Conservation (phyloP, 2,329 filamentous ascomycete genomes). For the Blastomyces emzantsi region DNA sequence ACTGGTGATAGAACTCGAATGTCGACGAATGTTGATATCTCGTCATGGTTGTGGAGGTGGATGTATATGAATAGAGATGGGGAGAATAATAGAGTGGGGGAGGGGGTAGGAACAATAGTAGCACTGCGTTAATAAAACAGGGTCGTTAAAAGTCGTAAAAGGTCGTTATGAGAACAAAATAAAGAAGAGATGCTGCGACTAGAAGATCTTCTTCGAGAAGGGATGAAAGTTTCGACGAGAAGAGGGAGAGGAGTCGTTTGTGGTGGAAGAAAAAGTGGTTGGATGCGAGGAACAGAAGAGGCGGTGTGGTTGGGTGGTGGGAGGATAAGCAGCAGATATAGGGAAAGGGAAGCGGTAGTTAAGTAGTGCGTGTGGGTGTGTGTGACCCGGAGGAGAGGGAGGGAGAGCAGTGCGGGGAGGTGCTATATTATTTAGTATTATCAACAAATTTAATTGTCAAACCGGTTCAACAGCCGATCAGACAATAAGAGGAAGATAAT, state of each 20-base stretch:
- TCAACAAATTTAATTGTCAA: conserved; percentile 5
- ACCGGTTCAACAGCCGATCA: neutral
- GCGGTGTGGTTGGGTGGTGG: conserved; percentile 12
- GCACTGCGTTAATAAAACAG: conserved; percentile 13
- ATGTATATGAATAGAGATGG: conserved; percentile 14
- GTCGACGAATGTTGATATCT: conserved; percentile 34
- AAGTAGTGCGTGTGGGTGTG: neutral
- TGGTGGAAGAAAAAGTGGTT: conserved; percentile 10
- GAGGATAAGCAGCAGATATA: conserved; percentile 6
- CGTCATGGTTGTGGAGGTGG: conserved; percentile 31
- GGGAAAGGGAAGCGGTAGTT: neutral
- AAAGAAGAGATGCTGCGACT: conserved; percentile 15
- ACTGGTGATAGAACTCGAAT: conserved; percentile 38
- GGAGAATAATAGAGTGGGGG: conserved; percentile 7
- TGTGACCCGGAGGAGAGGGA: conserved; percentile 1
- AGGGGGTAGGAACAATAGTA: conserved; percentile 12
- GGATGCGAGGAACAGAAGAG: conserved; percentile 9
- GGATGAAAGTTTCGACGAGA: conserved; percentile 9
- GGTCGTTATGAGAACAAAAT: conserved; percentile 9
- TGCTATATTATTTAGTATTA: conserved; percentile 8
- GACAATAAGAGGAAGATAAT: neutral
- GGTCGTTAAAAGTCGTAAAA: conserved; percentile 12
- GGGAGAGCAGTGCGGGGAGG: neutral
- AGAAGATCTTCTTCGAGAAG: conserved; percentile 10
- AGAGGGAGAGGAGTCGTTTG: conserved; percentile 6